A percentile compares a stretch with the other conserved stretches of the same genome.
These are phyloP conservation scores for Wallemia hederae DNA, from an alignment of 1,284 basidiomycete species.

Conservation along the genomic window DNA sequence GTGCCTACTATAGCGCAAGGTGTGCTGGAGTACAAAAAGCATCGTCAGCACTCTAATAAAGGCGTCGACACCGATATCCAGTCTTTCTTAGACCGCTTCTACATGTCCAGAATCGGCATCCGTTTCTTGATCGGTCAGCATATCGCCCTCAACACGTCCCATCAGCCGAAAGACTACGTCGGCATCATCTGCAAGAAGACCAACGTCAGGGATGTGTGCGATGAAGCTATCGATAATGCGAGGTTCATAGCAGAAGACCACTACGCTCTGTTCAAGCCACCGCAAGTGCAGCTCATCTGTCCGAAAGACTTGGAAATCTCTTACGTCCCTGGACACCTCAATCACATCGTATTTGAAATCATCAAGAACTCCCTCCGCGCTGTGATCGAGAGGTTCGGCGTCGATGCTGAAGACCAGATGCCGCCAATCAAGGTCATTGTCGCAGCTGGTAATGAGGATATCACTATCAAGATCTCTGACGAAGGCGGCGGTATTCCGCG, in stretches of 20 bases:
- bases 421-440: constrained; percentile 94
- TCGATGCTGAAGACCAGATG: constrained; percentile 46
- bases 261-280: constrained; percentile 60
- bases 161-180: constrained; percentile 69
- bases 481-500: constrained; percentile 90
- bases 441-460: constrained; percentile 73
- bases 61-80: constrained; percentile 61
- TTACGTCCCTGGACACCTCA: constrained; percentile 80
- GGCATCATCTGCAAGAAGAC: constrained; percentile 89
- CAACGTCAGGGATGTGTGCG: constrained; percentile 85
- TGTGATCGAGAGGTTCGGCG: constrained; percentile 74
- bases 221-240: constrained; percentile 95
- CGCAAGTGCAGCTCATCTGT: constrained; percentile 88
- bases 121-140: constrained; percentile 80
- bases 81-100: constrained; percentile 87
- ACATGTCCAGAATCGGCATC: constrained; percentile 88
- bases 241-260: constrained; percentile 96
- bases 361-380: constrained; percentile 93
- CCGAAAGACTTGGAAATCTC: constrained; percentile 62
- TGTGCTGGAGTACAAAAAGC: constrained; percentile 29
- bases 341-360: constrained; percentile 94
- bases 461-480: constrained; percentile 91
- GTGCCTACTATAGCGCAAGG: constrained; percentile 69
- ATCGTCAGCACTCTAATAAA: constrained; percentile 23
- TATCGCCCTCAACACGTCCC: constrained; percentile 66